Evolutionary conservation across 2,329 filamentous ascomycete genomes (phyloP).

Genomic region (Coleophoma eucalyptorum): DNA sequence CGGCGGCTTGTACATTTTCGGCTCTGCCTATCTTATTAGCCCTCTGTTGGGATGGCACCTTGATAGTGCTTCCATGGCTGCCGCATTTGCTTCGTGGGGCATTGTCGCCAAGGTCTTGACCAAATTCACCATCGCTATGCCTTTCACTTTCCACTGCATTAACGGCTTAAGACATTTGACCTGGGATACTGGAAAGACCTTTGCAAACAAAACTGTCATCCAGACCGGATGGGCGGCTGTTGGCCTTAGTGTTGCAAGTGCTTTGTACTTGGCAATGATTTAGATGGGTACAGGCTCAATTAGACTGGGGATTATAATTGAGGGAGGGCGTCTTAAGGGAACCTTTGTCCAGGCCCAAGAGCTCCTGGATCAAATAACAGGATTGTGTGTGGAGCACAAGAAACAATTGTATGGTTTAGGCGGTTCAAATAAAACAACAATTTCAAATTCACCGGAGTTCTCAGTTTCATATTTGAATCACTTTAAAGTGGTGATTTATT

Average conservation of each 20-base stretch:
- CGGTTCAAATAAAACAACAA: too few relatives aligned
- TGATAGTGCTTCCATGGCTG: conserved; percentile 59
- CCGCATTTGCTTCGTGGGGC: conserved; percentile 60
- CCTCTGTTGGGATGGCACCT: conserved; percentile 65
- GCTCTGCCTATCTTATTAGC: conserved; percentile 60
- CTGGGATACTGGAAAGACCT: conserved; percentile 62
- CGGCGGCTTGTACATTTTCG: conserved; percentile 64
- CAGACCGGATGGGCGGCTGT: conserved; percentile 62
- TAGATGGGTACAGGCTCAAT: conserved; percentile 2
- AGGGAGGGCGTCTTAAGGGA: too few relatives aligned
- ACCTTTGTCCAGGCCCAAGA: too few relatives aligned
- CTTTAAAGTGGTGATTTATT: too few relatives aligned
- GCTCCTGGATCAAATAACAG: too few relatives aligned
- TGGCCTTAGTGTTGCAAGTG: conserved; percentile 47
- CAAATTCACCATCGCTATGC: conserved; percentile 56
- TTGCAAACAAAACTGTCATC: conserved; percentile 62
- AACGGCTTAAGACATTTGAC: conserved; percentile 70
- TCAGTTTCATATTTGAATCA: too few relatives aligned
- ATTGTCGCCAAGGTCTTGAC: conserved; percentile 51
- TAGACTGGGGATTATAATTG: background rate
- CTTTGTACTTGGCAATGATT: conserved; percentile 28
- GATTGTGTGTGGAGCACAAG: too few relatives aligned
- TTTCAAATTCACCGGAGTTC: too few relatives aligned
- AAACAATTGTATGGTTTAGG: too few relatives aligned
- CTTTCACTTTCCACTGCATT: conserved; percentile 65